Conservation (phyloP, 2,329 filamentous ascomycete genomes). For the Albophoma yamanashiensis region DNA sequence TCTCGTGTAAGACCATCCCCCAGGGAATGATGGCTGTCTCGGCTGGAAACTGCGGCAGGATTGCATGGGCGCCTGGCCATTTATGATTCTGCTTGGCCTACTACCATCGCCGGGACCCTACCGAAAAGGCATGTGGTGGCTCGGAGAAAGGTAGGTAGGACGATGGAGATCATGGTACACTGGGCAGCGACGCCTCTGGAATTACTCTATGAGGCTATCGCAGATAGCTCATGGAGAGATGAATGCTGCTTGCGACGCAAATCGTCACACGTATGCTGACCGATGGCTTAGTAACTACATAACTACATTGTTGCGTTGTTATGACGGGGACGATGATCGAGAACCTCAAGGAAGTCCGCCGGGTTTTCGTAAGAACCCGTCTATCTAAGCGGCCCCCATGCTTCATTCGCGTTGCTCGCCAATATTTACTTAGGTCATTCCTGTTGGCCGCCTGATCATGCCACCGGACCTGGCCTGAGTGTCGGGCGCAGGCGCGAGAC, state of each 20-base stretch:
- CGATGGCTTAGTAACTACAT: not conserved
- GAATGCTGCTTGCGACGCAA: not conserved
- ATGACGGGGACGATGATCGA: not conserved
- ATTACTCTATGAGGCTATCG: not conserved
- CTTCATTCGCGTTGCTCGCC: not conserved
- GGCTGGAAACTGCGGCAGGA: not conserved
- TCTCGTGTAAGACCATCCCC: constrained; percentile 7
- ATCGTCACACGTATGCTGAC: not conserved
- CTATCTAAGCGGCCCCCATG: not conserved
- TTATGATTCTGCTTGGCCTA: not conserved
- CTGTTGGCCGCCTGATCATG: not conserved
- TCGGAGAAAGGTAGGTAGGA: not conserved
- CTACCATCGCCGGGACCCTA: not conserved
- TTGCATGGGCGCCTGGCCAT: not conserved
- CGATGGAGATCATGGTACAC: no score
- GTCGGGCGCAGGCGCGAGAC: not conserved
- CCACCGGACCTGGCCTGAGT: not conserved
- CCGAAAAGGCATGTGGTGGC: no score
- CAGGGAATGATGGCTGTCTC: constrained; percentile 6
- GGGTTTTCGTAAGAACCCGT: not conserved
- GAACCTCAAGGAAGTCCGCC: no score
- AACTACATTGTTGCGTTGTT: no score
- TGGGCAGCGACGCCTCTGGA: not conserved
- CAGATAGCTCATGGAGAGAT: not conserved
- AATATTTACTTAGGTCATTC: not conserved